These are phyloP conservation scores for Laguncularia racemosa DNA, from an alignment of 345 rosid genomes.

Conservation along the genomic window DNA sequence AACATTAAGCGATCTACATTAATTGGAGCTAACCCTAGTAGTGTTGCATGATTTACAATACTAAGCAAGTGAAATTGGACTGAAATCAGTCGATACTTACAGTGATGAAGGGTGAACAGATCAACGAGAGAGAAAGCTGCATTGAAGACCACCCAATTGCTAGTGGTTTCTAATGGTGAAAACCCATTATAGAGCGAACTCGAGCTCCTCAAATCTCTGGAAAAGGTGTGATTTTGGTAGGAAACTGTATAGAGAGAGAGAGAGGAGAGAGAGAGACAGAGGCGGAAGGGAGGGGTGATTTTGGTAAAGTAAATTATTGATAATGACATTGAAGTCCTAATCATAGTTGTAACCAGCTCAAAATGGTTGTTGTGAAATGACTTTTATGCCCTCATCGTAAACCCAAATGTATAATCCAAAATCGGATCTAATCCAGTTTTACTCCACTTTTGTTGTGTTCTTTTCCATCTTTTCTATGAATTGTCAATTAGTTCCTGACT, in stretches of 20 bases:
- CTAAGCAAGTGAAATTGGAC: too few species aligned
- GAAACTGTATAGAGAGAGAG: slow-evolving; percentile 8
- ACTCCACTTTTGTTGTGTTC: background rate
- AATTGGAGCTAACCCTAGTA: too few species aligned
- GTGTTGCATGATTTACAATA: too few species aligned
- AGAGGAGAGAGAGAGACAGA: slow-evolving; percentile 10
- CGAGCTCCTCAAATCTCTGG: background rate
- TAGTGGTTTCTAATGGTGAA: background rate
- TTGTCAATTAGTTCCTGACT: too few species aligned
- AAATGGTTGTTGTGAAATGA: background rate
- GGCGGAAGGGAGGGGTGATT: background rate
- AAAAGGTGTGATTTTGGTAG: background rate
- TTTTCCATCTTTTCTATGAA: background rate
- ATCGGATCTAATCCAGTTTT: background rate
- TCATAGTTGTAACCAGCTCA: slow-evolving; percentile 13
- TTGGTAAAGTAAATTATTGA: slow-evolving; percentile 8
- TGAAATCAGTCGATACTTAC: too few species aligned
- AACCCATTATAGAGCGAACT: background rate
- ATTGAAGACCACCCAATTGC: too few species aligned
- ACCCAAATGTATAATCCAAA: background rate
- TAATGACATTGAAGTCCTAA: slow-evolving; percentile 16
- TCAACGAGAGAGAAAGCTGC: too few species aligned
- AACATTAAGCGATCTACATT: too few species aligned
- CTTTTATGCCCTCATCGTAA: background rate
- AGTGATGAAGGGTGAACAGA: too few species aligned